Evolutionary conservation across 129 eudicot species (phyloP).

Genomic region (carrot (Daucus carota)): DNA sequence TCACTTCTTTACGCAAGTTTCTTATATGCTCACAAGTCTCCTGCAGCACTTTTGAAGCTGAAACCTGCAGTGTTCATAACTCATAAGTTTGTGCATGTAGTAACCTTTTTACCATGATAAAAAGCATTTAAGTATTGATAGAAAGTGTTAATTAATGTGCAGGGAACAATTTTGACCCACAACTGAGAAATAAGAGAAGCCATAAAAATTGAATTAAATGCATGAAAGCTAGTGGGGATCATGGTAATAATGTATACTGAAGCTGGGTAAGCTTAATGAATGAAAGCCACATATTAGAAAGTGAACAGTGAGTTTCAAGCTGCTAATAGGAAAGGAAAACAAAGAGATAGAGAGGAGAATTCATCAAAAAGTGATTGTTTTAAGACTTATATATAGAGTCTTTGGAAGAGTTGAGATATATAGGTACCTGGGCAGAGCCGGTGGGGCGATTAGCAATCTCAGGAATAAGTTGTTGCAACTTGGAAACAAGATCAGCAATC

Average conservation of each 20-base stretch:
- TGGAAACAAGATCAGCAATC: constrained; percentile 75
- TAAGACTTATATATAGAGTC: neutral
- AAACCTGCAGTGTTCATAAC: constrained; percentile 27
- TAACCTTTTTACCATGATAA: no score
- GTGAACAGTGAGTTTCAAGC: neutral
- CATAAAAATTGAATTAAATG: constrained; percentile 36
- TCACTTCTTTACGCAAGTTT: constrained; percentile 83
- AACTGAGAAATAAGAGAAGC: constrained; percentile 18
- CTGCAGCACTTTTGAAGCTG: constrained; percentile 85
- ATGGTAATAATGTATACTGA: neutral
- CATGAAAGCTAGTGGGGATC: constrained; percentile 22
- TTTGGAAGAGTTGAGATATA: neutral
- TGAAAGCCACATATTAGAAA: constrained; percentile 31
- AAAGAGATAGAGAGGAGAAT: neutral
- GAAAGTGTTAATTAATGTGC: neutral
- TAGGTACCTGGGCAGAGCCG: constrained; percentile 59
- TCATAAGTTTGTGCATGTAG: no score
- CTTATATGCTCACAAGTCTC: constrained; percentile 94
- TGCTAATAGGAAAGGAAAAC: neutral
- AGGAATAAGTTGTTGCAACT: constrained; percentile 81
- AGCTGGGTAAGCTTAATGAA: constrained; percentile 32
- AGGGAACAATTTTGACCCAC: constrained; percentile 8
- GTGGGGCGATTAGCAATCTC: constrained; percentile 54
- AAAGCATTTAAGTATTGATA: neutral
- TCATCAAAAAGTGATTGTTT: neutral